Evolutionary conservation across 2,329 filamentous ascomycete genomes (phyloP), one percentile per base, ranked within the genome.

Genomic region (Fusarium nelsonii): DNA sequence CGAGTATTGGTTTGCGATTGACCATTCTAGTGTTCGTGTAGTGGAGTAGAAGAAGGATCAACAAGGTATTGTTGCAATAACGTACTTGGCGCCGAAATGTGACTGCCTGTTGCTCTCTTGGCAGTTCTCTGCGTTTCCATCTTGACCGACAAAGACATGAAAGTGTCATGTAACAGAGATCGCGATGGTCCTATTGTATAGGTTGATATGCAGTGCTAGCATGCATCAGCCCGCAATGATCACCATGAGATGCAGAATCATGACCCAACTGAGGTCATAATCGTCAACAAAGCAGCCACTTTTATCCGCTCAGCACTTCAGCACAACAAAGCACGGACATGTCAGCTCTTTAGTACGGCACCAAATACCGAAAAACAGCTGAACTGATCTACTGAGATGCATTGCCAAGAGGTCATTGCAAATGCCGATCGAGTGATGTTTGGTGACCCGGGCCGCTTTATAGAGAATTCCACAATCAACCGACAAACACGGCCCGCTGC

Each of bases 1-100:
- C 10, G 61, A 65, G n/a, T 65, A 48, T 30, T 65, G 53, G 61
- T 65, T 48, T 36, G 65, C 61, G 15, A 53, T 14, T 3, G 41
- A 54, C 12, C 34, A 34, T n/a, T 53, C 61, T 16, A 9, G 49
- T 4, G 20, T 65, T 23, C 48, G 48, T 12, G 4, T 58, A 11
- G 3, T 32, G 16, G 23, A 51, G 15, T 51, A 40, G 14, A 4
- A 36, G 20, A 8, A 23, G 4, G 6, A 43, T 18, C 11, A 12
- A 14, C 23, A 32, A 6, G 3, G 26, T 20, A 23, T 33, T 11
- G 18, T 23, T n/a, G 20, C 9, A 40, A 37, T 16, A n/a, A n/a
- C 12, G 16, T 46, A 6, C 48, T 55, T 41, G 41, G 43, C 9
- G 4, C 32, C 8, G 32, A 43, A 30, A 44, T 49, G 14, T 51